Conservation (phyloP, 2,329 filamentous ascomycete genomes). For the Fusarium poae region DNA sequence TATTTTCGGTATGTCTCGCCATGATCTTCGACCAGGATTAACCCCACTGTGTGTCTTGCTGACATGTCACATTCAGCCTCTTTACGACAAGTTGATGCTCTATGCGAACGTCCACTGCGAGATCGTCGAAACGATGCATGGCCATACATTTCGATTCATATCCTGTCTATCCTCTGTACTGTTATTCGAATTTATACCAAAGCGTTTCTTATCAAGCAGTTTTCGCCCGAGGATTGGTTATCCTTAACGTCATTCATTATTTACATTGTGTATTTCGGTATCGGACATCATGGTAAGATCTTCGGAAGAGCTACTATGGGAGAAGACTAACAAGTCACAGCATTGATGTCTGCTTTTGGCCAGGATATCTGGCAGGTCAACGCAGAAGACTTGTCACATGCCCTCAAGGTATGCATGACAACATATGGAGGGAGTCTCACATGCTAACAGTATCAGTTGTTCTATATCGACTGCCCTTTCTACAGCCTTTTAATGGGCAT, state of each 20-base stretch:
- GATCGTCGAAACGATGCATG: slow-evolving; percentile 18
- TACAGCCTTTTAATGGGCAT: slow-evolving; percentile 16
- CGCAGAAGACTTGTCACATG: background rate
- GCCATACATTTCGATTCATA: slow-evolving; percentile 22
- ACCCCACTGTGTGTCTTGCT: background rate
- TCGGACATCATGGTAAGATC: slow-evolving; percentile 18
- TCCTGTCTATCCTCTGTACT: slow-evolving; percentile 10
- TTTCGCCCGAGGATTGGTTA: slow-evolving; percentile 15
- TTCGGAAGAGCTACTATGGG: rapidly evolving
- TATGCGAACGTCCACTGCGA: slow-evolving; percentile 14
- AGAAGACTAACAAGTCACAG: rapidly evolving
- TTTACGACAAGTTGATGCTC: slow-evolving; percentile 6
- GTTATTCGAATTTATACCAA: slow-evolving; percentile 24
- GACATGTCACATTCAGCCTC: background rate
- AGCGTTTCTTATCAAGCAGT: slow-evolving; percentile 6
- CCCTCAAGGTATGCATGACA: background rate
- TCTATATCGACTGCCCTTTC: slow-evolving; percentile 20
- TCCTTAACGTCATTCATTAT: slow-evolving; percentile 7
- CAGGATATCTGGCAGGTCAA: slow-evolving; percentile 24
- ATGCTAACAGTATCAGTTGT: background rate
- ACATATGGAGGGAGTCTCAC: rapidly evolving
- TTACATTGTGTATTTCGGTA: slow-evolving; percentile 13
- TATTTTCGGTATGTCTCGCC: background rate
- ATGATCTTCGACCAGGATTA: background rate
- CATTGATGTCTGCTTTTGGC: slow-evolving; percentile 18